Evolutionary conservation across 805 yeast genomes (phyloP).

Genomic region (Candida namnaoensis): DNA sequence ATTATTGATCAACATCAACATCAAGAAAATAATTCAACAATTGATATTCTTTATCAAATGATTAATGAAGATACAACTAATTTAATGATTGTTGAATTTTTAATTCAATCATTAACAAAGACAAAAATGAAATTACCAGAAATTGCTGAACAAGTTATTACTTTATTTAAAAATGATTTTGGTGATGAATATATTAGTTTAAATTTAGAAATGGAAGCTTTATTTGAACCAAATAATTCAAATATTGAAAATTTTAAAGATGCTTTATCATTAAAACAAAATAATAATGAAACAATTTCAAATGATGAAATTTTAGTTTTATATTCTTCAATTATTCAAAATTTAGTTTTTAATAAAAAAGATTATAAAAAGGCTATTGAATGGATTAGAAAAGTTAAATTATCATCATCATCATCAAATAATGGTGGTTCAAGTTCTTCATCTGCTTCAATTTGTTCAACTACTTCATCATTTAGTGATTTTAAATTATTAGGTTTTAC

Average conservation of each 20-base stretch:
- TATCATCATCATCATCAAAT: no score
- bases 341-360: conserved; percentile 14
- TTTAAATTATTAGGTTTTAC: conserved; percentile 21
- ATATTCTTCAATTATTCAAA: conserved; percentile 19
- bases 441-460: no score
- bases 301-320: conserved; percentile 17
- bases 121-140: conserved; percentile 8
- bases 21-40: conserved; percentile 6
- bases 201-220: conserved; percentile 16
- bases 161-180: conserved; percentile 3
- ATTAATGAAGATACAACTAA: conserved; percentile 14
- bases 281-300: conserved; percentile 5
- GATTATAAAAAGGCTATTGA: conserved; percentile 14
- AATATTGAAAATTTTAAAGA: conserved; percentile 14
- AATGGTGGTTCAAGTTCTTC: no score
- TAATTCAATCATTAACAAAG: conserved; percentile 12
- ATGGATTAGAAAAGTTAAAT: conserved; percentile 17
- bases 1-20: neutral
- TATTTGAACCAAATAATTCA: conserved; percentile 19
- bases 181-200: conserved; percentile 7
- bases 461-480: no score
- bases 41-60: conserved; percentile 10
- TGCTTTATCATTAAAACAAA: conserved; percentile 10
- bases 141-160: conserved; percentile 7
- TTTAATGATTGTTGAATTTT: conserved; percentile 14